Evolutionary conservation across 1,139 yeast genomes (phyloP).

Genomic region (Pichia sp.): DNA sequence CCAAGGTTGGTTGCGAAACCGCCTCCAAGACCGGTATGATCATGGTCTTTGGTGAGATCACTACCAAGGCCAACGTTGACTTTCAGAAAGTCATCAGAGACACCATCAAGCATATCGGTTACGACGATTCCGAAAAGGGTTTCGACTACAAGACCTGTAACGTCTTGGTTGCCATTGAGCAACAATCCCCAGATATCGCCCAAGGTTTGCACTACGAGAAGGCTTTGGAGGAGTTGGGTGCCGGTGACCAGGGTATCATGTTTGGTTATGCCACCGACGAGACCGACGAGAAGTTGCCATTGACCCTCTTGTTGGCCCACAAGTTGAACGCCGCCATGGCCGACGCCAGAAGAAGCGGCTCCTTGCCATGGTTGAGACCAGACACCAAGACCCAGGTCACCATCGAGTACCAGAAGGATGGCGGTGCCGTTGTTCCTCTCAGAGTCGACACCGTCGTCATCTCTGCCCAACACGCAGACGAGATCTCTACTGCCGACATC

Average conservation of each 20-base stretch:
- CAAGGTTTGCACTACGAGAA: slow-evolving; percentile 98
- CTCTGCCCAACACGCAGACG: slow-evolving; percentile 97
- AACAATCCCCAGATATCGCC: slow-evolving; percentile 98
- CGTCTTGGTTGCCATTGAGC: slow-evolving; percentile 98
- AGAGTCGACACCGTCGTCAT: slow-evolving; percentile 98
- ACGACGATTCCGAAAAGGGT: slow-evolving; percentile 93
- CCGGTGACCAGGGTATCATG: slow-evolving; percentile 99
- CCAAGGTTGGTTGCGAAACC: slow-evolving; percentile 99
- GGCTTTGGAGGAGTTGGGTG: slow-evolving; percentile 96
- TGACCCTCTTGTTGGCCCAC: slow-evolving; percentile 91
- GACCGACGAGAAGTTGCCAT: slow-evolving; percentile 95
- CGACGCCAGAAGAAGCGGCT: slow-evolving; percentile 93
- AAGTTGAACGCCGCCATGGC: slow-evolving; percentile 96
- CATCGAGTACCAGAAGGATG: slow-evolving; percentile 87
- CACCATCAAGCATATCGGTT: slow-evolving; percentile 97
- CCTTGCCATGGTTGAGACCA: slow-evolving; percentile 95
- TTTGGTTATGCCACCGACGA: slow-evolving; percentile 99
- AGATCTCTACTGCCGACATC: slow-evolving; percentile 87
- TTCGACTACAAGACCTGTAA: slow-evolving; percentile 99
- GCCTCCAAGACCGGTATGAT: slow-evolving; percentile 99
- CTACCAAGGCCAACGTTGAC: slow-evolving; percentile 93
- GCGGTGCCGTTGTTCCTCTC: slow-evolving; percentile 91
- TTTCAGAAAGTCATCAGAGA: slow-evolving; percentile 97
- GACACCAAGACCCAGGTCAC: slow-evolving; percentile 99
- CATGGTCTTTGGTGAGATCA: slow-evolving; percentile 98